These are phyloP conservation scores for Tolypocladium amazonense DNA, from an alignment of 2,329 filamentous ascomycete genomes.

Conservation along the genomic window DNA sequence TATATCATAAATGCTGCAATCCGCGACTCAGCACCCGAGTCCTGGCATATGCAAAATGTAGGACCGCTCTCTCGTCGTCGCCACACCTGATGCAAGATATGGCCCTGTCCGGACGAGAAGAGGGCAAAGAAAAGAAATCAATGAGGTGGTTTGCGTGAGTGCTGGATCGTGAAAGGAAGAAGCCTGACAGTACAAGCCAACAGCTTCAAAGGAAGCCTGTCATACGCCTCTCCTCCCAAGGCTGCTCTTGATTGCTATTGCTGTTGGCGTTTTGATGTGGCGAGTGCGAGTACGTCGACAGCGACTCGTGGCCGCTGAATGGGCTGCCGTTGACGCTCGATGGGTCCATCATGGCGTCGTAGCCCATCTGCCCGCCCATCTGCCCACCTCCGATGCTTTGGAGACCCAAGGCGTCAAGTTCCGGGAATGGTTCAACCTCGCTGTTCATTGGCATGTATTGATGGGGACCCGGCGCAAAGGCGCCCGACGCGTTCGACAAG, in stretches of 20 bases:
- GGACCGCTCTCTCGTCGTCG: background rate
- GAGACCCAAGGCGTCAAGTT: slow-evolving; percentile 21
- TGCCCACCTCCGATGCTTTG: slow-evolving; percentile 13
- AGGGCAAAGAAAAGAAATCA: background rate
- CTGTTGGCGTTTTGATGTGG: slow-evolving; percentile 17
- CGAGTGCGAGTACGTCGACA: slow-evolving; percentile 23
- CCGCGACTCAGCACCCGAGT: background rate
- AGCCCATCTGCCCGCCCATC: slow-evolving; percentile 17
- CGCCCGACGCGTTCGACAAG: slow-evolving; percentile 11
- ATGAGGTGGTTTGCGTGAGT: background rate
- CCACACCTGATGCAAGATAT: background rate
- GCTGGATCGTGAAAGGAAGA: background rate
- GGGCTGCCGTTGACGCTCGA: slow-evolving; percentile 23
- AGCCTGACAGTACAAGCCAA: background rate
- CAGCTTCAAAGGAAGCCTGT: slow-evolving; percentile 6
- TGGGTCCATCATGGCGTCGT: slow-evolving; percentile 20
- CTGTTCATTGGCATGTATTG: slow-evolving; percentile 15
- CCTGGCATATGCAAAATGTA: background rate
- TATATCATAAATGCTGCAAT: background rate
- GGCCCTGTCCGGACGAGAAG: background rate
- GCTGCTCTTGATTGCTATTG: background rate
- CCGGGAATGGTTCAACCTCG: slow-evolving; percentile 19
- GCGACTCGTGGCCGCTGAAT: slow-evolving; percentile 24
- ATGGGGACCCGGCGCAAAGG: slow-evolving; percentile 11
- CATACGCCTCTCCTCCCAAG: slow-evolving; percentile 14